Conservation (phyloP, 1,139 yeast genomes). For the Hanseniaspora uvarum region DNA sequence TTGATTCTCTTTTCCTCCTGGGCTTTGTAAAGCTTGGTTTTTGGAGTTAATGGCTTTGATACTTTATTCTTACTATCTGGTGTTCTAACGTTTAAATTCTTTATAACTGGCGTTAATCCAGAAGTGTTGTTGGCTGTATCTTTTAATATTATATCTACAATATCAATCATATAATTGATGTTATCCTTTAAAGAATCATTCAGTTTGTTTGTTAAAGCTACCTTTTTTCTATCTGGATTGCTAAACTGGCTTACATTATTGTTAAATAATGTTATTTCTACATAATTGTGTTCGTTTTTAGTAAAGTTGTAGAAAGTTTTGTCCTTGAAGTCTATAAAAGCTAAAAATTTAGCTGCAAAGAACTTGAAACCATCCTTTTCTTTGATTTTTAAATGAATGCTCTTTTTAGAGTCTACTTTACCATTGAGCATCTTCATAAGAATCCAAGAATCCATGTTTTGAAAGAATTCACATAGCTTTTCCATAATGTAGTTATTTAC, state of each 20-base stretch:
- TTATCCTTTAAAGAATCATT: not conserved
- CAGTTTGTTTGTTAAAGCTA: not conserved
- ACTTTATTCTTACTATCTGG: constrained; percentile 4
- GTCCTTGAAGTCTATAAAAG: not conserved
- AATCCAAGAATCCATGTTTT: constrained; percentile 16
- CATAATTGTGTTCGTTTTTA: not conserved
- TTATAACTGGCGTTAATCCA: not conserved
- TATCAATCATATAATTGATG: not conserved
- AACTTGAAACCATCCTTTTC: constrained; percentile 12
- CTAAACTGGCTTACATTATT: not conserved
- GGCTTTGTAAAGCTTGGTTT: not conserved
- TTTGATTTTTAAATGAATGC: constrained; percentile 4
- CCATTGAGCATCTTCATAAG: constrained; percentile 6
- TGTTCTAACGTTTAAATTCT: not conserved
- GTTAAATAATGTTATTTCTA: not conserved
- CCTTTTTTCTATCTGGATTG: constrained; percentile 10
- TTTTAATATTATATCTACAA: not conserved
- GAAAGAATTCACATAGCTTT: constrained; percentile 4
- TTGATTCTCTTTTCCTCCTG: constrained; percentile 1
- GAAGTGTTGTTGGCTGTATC: not conserved
- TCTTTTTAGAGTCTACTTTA: constrained; percentile 1
- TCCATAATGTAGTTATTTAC: constrained; percentile 3
- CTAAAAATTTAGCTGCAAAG: constrained; percentile 4
- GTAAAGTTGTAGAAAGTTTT: not conserved
- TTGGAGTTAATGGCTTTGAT: not conserved